Percentiles rank a stretch among this genome's conserved stretches.
These are phyloP conservation scores for Teunomyces kruisii DNA, from an alignment of 805 yeast species.

Conservation along the genomic window DNA sequence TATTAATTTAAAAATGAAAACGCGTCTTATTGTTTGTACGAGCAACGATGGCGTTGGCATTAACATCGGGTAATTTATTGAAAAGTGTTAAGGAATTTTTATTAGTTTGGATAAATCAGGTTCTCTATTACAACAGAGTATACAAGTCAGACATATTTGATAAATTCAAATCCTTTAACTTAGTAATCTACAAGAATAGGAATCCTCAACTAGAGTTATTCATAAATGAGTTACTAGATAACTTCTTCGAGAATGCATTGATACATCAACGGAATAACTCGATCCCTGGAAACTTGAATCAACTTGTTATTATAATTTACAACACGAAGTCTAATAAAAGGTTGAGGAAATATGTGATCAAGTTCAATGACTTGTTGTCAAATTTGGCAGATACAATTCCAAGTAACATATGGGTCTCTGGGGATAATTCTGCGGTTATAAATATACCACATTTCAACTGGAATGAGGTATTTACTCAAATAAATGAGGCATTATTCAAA, in stretches of 20 bases:
- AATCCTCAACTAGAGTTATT: conserved; percentile 50
- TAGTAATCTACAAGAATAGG: conserved; percentile 42
- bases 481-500: conserved; percentile 27
- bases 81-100: conserved; percentile 48
- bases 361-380: conserved; percentile 29
- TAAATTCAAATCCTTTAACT: conserved; percentile 40
- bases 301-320: conserved; percentile 39
- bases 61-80: conserved; percentile 30
- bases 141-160: conserved; percentile 55
- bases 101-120: conserved; percentile 51
- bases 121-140: conserved; percentile 51
- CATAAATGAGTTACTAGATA: conserved; percentile 36
- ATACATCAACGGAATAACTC: not conserved
- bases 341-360: conserved; percentile 38
- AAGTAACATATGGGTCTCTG: not conserved
- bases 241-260: conserved; percentile 15
- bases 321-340: conserved; percentile 27
- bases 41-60: conserved; percentile 3
- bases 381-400: conserved; percentile 17
- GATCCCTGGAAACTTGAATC: conserved; percentile 18
- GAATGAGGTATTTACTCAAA: conserved; percentile 33
- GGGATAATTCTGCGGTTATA: conserved; percentile 13
- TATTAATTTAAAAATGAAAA: not conserved
- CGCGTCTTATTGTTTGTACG: not conserved
- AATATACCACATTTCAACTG: conserved; percentile 27